Conservation (phyloP, 192 early-diverging fungal genomes). For the Dissophora ornata region DNA sequence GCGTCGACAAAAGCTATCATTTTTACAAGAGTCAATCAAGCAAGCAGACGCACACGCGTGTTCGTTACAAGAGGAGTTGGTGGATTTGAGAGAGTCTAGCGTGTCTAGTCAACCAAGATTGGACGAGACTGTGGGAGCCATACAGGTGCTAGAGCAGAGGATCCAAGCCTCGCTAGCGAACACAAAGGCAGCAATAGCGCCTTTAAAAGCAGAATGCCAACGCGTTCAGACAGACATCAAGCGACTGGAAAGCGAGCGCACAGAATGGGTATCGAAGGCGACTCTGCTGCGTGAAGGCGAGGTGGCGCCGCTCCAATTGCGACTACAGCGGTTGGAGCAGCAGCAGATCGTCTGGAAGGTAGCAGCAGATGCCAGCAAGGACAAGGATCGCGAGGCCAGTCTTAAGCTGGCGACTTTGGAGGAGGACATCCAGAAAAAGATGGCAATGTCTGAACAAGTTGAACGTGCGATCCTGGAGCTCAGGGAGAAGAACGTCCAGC, state of each 20-base stretch:
- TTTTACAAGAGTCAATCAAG: conserved; percentile 52
- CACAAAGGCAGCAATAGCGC: conserved; percentile 13
- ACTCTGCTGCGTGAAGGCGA: conserved; percentile 26
- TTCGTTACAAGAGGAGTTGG: conserved; percentile 13
- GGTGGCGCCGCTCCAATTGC: conserved; percentile 39
- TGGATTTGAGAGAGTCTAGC: conserved; percentile 5
- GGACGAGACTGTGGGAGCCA: background rate
- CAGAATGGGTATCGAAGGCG: conserved; percentile 22
- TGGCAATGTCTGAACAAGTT: conserved; percentile 3
- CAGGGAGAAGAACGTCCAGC: conserved; percentile 1
- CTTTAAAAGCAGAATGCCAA: conserved; percentile 29
- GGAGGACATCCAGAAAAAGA: conserved; percentile 30
- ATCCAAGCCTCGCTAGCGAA: conserved; percentile 12
- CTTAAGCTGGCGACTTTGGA: conserved; percentile 20
- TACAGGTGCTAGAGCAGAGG: conserved; percentile 12
- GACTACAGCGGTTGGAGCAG: conserved; percentile 48
- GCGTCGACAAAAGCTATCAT: conserved; percentile 45
- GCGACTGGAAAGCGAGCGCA: conserved; percentile 22
- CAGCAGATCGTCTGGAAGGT: conserved; percentile 51
- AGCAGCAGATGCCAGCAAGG: conserved; percentile 42
- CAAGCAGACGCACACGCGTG: conserved; percentile 29
- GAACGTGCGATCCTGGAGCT: conserved; percentile 18
- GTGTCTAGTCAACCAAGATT: conserved; percentile 1
- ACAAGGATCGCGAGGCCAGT: conserved; percentile 33
- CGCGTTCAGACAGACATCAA: conserved; percentile 32